These are phyloP conservation scores for Nemania abortiva DNA, from an alignment of 2,329 filamentous ascomycete genomes.

Conservation along the genomic window DNA sequence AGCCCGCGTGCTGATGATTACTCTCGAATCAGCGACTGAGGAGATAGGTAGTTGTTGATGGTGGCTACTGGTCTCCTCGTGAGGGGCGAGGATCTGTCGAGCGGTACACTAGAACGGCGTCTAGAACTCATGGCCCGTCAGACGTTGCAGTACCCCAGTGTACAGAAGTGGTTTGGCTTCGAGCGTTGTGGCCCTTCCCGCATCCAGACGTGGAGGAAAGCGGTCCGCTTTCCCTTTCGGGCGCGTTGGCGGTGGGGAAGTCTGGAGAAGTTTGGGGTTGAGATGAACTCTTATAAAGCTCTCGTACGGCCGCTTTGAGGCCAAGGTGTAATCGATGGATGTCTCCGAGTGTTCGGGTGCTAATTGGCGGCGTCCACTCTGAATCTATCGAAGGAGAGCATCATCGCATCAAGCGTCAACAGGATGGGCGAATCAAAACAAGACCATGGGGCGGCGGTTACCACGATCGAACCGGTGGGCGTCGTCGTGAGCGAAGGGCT, in stretches of 20 bases:
- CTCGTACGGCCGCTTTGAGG: constrained; percentile 21
- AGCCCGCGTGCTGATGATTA: neutral
- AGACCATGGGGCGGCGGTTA: constrained; percentile 30
- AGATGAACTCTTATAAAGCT: constrained; percentile 30
- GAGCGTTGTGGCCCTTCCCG: constrained; percentile 21
- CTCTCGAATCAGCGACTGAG: constrained; percentile 3
- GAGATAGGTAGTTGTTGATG: constrained; percentile 3
- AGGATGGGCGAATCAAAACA: constrained; percentile 28
- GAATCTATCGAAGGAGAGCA: constrained; percentile 1
- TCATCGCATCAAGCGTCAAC: constrained; percentile 6
- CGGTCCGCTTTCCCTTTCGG: constrained; percentile 38
- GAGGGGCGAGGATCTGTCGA: neutral
- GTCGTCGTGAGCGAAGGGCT: constrained; percentile 47
- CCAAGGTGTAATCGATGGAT: constrained; percentile 8
- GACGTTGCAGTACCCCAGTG: constrained; percentile 14
- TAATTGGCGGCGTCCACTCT: neutral
- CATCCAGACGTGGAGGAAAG: constrained; percentile 31
- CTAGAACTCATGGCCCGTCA: constrained; percentile 24
- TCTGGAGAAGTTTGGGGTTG: constrained; percentile 30
- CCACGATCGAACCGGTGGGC: constrained; percentile 36
- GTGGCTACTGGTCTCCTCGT: neutral
- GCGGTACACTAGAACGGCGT: constrained; percentile 5
- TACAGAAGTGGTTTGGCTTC: neutral
- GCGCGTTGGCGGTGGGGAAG: constrained; percentile 18
- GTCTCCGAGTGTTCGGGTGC: constrained; percentile 7